Conservation (phyloP, 2,329 filamentous ascomycete species). For the Penicillium sp. region DNA sequence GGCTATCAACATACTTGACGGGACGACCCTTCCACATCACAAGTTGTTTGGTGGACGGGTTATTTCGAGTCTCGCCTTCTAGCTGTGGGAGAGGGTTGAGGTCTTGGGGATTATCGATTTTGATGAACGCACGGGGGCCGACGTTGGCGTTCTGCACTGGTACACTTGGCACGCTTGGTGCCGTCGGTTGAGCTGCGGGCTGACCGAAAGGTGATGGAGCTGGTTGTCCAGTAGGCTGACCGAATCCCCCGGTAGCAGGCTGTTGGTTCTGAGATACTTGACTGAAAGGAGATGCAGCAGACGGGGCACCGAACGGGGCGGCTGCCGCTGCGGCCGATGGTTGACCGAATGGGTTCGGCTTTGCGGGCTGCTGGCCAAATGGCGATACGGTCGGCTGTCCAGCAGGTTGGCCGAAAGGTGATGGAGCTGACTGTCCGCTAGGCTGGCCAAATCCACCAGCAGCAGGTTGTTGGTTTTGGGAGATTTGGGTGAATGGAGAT, state of each 20-base stretch:
- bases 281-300: slow-evolving; percentile 44
- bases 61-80: slow-evolving; percentile 36
- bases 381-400: slow-evolving; percentile 18
- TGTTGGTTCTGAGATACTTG: slow-evolving; percentile 34
- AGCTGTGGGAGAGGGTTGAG: slow-evolving; percentile 39
- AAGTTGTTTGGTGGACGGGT: slow-evolving; percentile 43
- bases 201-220: slow-evolving; percentile 34
- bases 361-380: slow-evolving; percentile 41
- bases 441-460: slow-evolving; percentile 30
- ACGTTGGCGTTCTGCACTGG: slow-evolving; percentile 17
- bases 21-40: slow-evolving; percentile 60
- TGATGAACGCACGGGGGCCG: slow-evolving; percentile 30
- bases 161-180: slow-evolving; percentile 12
- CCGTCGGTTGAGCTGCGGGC: slow-evolving; percentile 23
- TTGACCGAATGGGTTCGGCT: slow-evolving; percentile 23
- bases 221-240: slow-evolving; percentile 33
- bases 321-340: slow-evolving; percentile 23
- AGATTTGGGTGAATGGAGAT: slow-evolving; percentile 46
- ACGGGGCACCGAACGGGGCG: slow-evolving; percentile 37
- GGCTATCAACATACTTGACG: slow-evolving; percentile 56
- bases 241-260: neutral
- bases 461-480: slow-evolving; percentile 23
- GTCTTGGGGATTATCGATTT: slow-evolving; percentile 26
- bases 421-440: slow-evolving; percentile 4
- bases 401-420: slow-evolving; percentile 14